A percentile compares a stretch with the other conserved stretches of the same genome.
Conservation (phyloP, 169 alveolate genomes). For the Cryptosporidium felis region DNA sequence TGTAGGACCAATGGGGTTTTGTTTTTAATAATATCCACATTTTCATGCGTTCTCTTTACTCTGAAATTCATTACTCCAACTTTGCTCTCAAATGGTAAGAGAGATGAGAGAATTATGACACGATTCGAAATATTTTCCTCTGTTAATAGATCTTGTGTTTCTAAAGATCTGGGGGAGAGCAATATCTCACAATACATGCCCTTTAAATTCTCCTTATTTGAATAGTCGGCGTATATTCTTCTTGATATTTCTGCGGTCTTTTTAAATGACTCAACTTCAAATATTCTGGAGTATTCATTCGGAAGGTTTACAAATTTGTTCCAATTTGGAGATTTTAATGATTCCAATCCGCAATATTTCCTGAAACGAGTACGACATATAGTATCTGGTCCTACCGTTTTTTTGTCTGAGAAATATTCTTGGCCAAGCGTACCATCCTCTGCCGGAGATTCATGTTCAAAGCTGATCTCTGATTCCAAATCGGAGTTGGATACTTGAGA, state of each 20-base stretch:
- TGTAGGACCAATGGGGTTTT: slow-evolving; percentile 80
- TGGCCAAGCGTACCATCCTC: neutral
- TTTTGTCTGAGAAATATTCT: slow-evolving; percentile 12
- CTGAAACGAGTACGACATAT: slow-evolving; percentile 76
- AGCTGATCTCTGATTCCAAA: neutral
- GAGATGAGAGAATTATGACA: slow-evolving; percentile 81
- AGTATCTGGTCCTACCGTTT: slow-evolving; percentile 1
- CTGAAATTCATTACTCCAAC: slow-evolving; percentile 85
- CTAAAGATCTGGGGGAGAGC: slow-evolving; percentile 16
- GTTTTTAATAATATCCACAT: slow-evolving; percentile 77
- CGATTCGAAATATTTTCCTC: slow-evolving; percentile 54
- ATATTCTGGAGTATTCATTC: slow-evolving; percentile 81
- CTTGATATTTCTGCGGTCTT: slow-evolving; percentile 71
- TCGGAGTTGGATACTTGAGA: slow-evolving; percentile 69
- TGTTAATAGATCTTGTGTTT: neutral
- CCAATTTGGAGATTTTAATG: slow-evolving; percentile 85
- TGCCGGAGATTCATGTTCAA: neutral
- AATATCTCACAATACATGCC: slow-evolving; percentile 27
- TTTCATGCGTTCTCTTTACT: slow-evolving; percentile 77
- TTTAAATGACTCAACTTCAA: slow-evolving; percentile 79
- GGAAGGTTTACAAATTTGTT: slow-evolving; percentile 87
- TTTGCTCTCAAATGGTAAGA: slow-evolving; percentile 87
- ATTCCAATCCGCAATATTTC: slow-evolving; percentile 84
- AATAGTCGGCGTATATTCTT: slow-evolving; percentile 14
- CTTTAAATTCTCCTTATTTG: neutral